These are phyloP conservation scores for Epichloe hybrida DNA, from an alignment of 2,329 filamentous ascomycete species.

Conservation along the genomic window DNA sequence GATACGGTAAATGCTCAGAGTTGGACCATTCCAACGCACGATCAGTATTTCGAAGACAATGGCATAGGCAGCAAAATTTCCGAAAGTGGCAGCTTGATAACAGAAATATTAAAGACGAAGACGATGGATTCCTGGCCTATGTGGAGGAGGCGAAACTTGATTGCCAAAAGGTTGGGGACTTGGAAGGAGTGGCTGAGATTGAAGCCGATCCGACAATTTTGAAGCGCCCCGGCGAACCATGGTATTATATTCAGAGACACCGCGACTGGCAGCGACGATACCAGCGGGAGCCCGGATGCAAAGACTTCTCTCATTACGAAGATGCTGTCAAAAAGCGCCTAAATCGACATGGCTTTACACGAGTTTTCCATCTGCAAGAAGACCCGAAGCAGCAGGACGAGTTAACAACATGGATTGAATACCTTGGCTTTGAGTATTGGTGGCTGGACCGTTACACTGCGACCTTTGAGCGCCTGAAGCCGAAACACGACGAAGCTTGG, in stretches of 20 bases:
- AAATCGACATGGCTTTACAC: constrained; percentile 15
- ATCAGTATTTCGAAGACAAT: constrained; percentile 14
- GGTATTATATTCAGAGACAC: constrained; percentile 3
- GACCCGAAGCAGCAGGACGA: constrained; percentile 18
- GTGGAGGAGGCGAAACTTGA: constrained; percentile 5
- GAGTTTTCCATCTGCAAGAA: constrained; percentile 16
- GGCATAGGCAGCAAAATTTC: constrained; percentile 17
- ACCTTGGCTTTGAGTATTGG: constrained; percentile 18
- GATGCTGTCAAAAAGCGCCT: constrained; percentile 14
- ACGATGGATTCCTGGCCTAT: constrained; percentile 8
- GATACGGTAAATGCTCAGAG: background rate
- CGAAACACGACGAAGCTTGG: constrained; percentile 16
- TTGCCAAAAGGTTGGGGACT: background rate
- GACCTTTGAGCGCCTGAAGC: constrained; percentile 10
- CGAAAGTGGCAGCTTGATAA: constrained; percentile 18
- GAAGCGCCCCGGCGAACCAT: background rate
- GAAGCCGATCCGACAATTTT: constrained; percentile 7
- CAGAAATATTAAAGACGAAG: constrained; percentile 9
- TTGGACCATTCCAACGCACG: background rate
- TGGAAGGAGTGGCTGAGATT: constrained; percentile 1
- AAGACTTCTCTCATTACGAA: constrained; percentile 13
- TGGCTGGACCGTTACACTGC: constrained; percentile 11
- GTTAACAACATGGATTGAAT: constrained; percentile 27
- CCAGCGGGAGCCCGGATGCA: constrained; percentile 8
- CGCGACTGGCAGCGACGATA: constrained; percentile 4